Conservation (phyloP, 129 eudicot species). For the Flaveria robusta region DNA sequence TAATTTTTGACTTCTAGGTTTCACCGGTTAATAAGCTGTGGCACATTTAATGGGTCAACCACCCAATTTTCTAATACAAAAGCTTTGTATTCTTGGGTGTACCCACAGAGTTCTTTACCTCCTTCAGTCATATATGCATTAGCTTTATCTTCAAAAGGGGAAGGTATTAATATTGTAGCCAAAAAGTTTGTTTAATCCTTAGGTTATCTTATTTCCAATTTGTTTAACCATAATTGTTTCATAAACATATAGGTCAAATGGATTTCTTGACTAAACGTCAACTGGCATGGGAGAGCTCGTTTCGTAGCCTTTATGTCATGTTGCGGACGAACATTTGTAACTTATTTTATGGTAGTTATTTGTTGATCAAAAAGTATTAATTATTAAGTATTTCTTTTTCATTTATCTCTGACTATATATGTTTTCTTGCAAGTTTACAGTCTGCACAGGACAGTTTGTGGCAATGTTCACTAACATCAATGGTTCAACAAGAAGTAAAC, state of each 20-base stretch:
- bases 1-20: conserved; percentile 50
- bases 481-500: conserved; percentile 40
- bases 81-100: conserved; percentile 67
- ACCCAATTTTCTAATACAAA: conserved; percentile 14
- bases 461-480: conserved; percentile 29
- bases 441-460: conserved; percentile 75
- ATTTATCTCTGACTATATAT: background rate
- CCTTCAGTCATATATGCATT: conserved; percentile 65
- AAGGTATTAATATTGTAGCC: conserved; percentile 46
- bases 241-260: conserved; percentile 45
- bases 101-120: conserved; percentile 79
- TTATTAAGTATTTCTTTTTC: background rate
- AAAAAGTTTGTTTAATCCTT: background rate
- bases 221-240: conserved; percentile 18
- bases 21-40: conserved; percentile 62
- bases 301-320: conserved; percentile 84
- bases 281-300: conserved; percentile 78
- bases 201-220: background rate
- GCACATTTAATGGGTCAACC: conserved; percentile 32
- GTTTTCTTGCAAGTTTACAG: conserved; percentile 44
- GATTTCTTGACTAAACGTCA: conserved; percentile 79
- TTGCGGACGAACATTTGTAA: conserved; percentile 59
- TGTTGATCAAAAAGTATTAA: background rate
- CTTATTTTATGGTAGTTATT: conserved; percentile 67
- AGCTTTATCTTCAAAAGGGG: conserved; percentile 42